Conservation (phyloP, 2,329 filamentous ascomycete species). For the Chaetomium sp. region DNA sequence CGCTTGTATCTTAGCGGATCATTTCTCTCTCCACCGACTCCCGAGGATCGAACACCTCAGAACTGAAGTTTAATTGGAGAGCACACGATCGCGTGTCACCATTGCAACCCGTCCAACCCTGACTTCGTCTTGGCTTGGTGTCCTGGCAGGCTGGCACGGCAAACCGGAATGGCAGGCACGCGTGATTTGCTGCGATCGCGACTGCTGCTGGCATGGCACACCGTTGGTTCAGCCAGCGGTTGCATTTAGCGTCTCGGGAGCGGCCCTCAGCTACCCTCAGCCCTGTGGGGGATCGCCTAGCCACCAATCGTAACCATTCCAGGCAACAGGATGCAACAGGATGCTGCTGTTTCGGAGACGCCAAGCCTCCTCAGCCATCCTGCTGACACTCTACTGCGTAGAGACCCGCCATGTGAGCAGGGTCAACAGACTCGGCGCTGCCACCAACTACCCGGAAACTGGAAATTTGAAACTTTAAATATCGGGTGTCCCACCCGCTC, state of each 20-base stretch:
- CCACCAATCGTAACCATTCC: conserved; percentile 4
- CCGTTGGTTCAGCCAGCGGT: neutral
- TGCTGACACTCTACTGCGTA: conserved; percentile 14
- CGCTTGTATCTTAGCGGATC: too few relatives aligned
- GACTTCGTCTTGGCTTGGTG: neutral
- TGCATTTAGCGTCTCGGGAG: conserved; percentile 4
- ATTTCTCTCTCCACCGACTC: neutral
- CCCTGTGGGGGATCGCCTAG: neutral
- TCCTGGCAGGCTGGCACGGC: neutral
- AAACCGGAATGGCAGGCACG: conserved; percentile 1
- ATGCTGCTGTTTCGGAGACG: conserved; percentile 1
- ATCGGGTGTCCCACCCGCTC: neutral
- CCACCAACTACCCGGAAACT: neutral
- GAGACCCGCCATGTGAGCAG: conserved; percentile 16
- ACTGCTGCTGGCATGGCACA: neutral
- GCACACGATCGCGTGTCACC: neutral
- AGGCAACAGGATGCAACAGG: conserved; percentile 1
- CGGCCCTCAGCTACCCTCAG: neutral
- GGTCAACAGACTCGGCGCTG: conserved; percentile 7
- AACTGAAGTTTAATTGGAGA: neutral
- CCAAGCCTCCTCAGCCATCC: conserved; percentile 22
- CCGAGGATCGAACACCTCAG: neutral
- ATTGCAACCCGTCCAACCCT: neutral
- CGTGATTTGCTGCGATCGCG: neutral
- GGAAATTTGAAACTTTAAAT: neutral